Base-by-base conservation (phyloP, 1,139 yeast species). In the Taphrina pruni region DNA sequence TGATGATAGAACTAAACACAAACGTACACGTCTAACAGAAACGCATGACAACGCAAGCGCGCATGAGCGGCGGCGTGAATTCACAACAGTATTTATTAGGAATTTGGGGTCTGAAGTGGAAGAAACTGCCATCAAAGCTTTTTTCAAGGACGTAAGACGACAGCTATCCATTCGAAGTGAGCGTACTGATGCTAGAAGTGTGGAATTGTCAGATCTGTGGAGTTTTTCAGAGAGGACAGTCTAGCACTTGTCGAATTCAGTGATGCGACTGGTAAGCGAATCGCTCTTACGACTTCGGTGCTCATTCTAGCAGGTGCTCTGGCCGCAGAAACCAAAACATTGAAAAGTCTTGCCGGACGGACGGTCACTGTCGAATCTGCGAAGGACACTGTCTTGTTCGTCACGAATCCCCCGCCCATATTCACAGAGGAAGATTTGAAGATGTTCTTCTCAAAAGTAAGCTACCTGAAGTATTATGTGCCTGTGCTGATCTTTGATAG, bases 251-350 rank as follows among this genome's bases (percentile, higher is more conserved):
- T 70, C 21, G 72, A 70, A 21, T 70, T 70, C 32, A 65, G 48
- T 14, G 54, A 55, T 21, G 26, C 39, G 9, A 46, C 48, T n/a
- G 86, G 66, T 62, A 36, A 17, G 41, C n/a, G 6, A 26, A 26
- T 26, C 32, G 32, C 32, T 26, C 32, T 26, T 4, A 26, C 32
- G 32, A 26, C 32, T 26, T 26, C 32, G 2, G 32, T 26, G 32
- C 32, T 26, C 32, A 26, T 26, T 26, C 32, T 26, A 26, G 32
- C 32, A 52, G 66, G 82, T 54, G 83, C 87, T 1, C 77, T 86
- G 12, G 78, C 88, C 1, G 90, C 93, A 0, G 76, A 88, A 61
- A 87, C 93, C 0, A 86, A 84, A 72, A 84, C 86, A 52, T 80
- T 79, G 71, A 88, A 88, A 74, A 74, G 69, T 35, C 71, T 89